Base-by-base conservation (phyloP, 208 protist species). In the Giardia duodenalis region DNA sequence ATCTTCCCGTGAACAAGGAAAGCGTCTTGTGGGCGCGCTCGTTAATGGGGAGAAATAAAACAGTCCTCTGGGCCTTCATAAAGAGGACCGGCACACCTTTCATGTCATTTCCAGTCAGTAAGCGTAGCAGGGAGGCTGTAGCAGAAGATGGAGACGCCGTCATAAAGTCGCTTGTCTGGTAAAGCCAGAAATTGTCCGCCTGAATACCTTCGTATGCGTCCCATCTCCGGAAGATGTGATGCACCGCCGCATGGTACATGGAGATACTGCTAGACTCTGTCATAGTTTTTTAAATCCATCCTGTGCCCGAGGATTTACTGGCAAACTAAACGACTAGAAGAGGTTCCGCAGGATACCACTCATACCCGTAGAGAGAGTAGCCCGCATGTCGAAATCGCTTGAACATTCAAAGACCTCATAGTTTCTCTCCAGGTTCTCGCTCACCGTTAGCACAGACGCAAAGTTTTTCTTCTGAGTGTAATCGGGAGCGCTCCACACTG, bases 401-500 rank as follows among this genome's bases (percentile, higher is more conserved):
- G 42, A 4, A 47, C 88, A 91, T 45, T 91, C 88, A 45, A 91
- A 91, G 2, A 91, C 88, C 45, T 47, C 44, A n/a, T 91, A 91
- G 10, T 91, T 45, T n/a, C 88, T 46, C 19, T 47, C 10, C 45
- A 22, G 42, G 45, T 91, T 91, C 45, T 91, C 2, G 10, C 46
- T 2, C 4, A 91, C n/a, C 1, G n/a, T 91, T 1, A 47, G 22
- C 4, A 91, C 44, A 91, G 10, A 4, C 2, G 88, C 88, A 4
- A 91, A 91, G 45, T 91, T 91, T 4, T 48, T 2, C 44, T 91
- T 91, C 39, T 92, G n/a, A 1, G 89, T 94, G 95, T 99, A 99
- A 93, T 98, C 98, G n/a, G 98, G 98, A 2, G 98, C 98, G 0
- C 96, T 97, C 97, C 97, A 99, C n/a, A 99, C 97, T 0, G 97